phyloP scores from a whole-genome alignment of 345 rosid genomes.

The Hibiscus tridactylites region DNA sequence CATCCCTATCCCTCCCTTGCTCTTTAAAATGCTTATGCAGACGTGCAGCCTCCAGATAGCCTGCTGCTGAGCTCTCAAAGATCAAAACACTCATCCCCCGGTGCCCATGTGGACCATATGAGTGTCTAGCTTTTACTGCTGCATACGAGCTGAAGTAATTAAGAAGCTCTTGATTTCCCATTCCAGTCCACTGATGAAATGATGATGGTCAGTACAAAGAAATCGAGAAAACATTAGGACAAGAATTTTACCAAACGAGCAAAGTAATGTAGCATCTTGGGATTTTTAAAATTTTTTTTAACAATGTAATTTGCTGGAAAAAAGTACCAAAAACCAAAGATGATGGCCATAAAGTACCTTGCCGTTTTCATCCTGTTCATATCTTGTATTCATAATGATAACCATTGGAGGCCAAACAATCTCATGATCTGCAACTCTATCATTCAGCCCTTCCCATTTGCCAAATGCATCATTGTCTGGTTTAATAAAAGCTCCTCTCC shows the following conservation, averaged over 20 bases:
- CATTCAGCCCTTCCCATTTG: slow-evolving; percentile 30
- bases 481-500: slow-evolving; percentile 28
- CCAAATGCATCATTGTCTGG: slow-evolving; percentile 31
- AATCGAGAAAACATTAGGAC: background rate
- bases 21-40: slow-evolving; percentile 34
- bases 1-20: slow-evolving; percentile 35
- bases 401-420: slow-evolving; percentile 34
- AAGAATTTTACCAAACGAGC: background rate
- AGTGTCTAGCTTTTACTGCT: slow-evolving; percentile 34
- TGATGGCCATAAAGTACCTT: slow-evolving; percentile 18
- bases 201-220: background rate
- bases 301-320: background rate
- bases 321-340: background rate
- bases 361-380: slow-evolving; percentile 30
- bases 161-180: slow-evolving; percentile 44
- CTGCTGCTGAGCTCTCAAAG: slow-evolving; percentile 39
- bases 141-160: slow-evolving; percentile 28
- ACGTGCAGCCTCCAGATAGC: slow-evolving; percentile 36
- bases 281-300: too few relatives aligned
- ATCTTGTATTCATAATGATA: slow-evolving; percentile 34
- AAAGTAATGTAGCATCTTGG: background rate
- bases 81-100: slow-evolving; percentile 37
- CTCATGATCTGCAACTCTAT: slow-evolving; percentile 26
- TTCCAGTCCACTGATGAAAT: slow-evolving; percentile 32
- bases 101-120: slow-evolving; percentile 42